Conservation (phyloP, 177 flowering plant genomes). For the Vitis hybrid region DNA sequence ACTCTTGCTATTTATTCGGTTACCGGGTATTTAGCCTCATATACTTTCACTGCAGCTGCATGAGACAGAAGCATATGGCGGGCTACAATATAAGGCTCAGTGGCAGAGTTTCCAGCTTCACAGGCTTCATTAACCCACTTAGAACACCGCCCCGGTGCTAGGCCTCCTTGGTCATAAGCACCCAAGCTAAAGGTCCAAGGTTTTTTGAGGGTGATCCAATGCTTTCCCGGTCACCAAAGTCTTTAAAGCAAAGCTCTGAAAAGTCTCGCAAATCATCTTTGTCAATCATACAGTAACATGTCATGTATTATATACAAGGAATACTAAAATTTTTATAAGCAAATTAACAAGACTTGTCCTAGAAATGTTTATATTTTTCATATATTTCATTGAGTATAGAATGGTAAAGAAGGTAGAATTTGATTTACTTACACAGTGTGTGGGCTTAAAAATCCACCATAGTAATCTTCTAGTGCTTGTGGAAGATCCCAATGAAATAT, state of each 20-base stretch:
- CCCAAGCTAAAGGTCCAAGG: slow-evolving; percentile 14
- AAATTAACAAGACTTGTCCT: slow-evolving; percentile 1
- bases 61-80: slow-evolving; percentile 32
- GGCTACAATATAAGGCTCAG: slow-evolving; percentile 36
- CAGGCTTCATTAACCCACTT: slow-evolving; percentile 13
- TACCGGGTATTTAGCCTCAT: slow-evolving; percentile 29
- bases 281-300: too few relatives aligned
- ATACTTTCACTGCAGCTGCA: slow-evolving; percentile 32
- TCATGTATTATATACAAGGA: too few relatives aligned
- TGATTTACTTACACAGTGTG: not conserved
- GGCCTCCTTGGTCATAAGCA: slow-evolving; percentile 29
- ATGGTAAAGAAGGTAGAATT: too few relatives aligned
- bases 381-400: too few relatives aligned
- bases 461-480: not conserved
- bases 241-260: slow-evolving; percentile 34
- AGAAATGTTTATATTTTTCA: too few relatives aligned
- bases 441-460: not conserved
- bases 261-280: slow-evolving; percentile 35
- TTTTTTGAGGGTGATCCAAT: slow-evolving; percentile 49
- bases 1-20: too few relatives aligned
- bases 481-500: not conserved
- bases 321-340: too few relatives aligned
- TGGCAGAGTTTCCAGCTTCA: slow-evolving; percentile 26
- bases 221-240: slow-evolving; percentile 41
- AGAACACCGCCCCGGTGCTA: slow-evolving; percentile 45